phyloP scores from a whole-genome alignment of 306 rosid species.

The Malus sieversii region DNA sequence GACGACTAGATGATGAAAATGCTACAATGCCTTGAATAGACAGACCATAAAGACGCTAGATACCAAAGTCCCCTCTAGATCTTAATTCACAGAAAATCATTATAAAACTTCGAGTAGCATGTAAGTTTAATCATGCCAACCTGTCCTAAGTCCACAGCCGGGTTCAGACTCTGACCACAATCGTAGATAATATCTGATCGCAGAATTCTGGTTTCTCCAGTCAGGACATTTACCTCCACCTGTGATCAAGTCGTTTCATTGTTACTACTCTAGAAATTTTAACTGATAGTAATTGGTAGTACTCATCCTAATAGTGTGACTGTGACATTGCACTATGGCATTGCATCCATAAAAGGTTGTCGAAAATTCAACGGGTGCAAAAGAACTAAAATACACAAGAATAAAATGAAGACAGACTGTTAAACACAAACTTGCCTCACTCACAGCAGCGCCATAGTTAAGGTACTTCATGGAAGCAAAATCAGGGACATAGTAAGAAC shows the following conservation, averaged over 20 bases:
- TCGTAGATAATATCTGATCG: slow-evolving; percentile 80
- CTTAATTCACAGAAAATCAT: not conserved
- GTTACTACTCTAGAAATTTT: not conserved
- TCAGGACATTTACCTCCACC: slow-evolving; percentile 84
- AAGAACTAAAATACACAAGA: slow-evolving; percentile 5
- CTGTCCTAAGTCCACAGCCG: slow-evolving; percentile 98
- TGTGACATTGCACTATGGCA: not conserved
- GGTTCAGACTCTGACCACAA: slow-evolving; percentile 96
- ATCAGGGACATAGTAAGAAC: slow-evolving; percentile 48
- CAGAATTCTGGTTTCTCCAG: slow-evolving; percentile 69
- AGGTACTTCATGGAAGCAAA: slow-evolving; percentile 37
- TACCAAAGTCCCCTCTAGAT: not conserved
- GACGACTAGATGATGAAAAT: not conserved
- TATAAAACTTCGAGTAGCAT: not conserved
- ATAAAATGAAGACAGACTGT: not conserved
- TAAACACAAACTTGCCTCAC: slow-evolving; percentile 51
- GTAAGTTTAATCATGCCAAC: slow-evolving; percentile 19
- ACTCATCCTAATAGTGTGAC: not conserved
- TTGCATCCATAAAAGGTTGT: not conserved
- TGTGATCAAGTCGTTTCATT: slow-evolving; percentile 23
- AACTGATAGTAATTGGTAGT: too few relatives aligned
- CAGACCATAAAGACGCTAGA: too few relatives aligned
- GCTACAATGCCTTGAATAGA: too few relatives aligned
- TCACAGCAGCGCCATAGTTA: slow-evolving; percentile 83
- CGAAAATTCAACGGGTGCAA: not conserved